A percentile compares a stretch with the other conserved stretches of the same genome.
Conservation (phyloP, 164 flowering plant genomes). For the Kalanchoe fedtschenkoi region DNA sequence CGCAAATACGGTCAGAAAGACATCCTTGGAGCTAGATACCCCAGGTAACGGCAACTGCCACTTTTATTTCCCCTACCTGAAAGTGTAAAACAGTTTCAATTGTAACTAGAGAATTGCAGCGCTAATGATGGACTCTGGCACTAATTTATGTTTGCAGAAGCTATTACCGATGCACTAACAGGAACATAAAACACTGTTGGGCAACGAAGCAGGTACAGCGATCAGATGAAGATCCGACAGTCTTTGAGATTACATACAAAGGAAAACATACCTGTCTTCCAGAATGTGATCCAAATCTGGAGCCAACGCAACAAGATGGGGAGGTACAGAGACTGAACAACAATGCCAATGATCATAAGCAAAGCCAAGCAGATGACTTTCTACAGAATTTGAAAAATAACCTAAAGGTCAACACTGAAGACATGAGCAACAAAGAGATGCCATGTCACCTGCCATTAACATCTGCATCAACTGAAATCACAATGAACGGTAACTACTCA, state of each 20-base stretch:
- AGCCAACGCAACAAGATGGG: slow-evolving; percentile 29
- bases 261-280: slow-evolving; percentile 62
- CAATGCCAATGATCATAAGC: slow-evolving; percentile 8
- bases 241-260: slow-evolving; percentile 66
- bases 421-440: slow-evolving; percentile 22
- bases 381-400: slow-evolving; percentile 16
- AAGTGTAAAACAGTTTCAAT: not conserved
- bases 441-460: slow-evolving; percentile 32
- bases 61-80: not conserved
- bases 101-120: not conserved
- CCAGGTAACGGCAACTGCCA: slow-evolving; percentile 45
- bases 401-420: slow-evolving; percentile 28
- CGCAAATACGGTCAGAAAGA: slow-evolving; percentile 97
- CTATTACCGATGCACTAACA: slow-evolving; percentile 87
- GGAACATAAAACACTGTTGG: slow-evolving; percentile 50
- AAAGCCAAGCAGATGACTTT: slow-evolving; percentile 12
- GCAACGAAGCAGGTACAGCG: slow-evolving; percentile 95
- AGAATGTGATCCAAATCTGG: slow-evolving; percentile 15
- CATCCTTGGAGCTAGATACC: slow-evolving; percentile 72
- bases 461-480: slow-evolving; percentile 19
- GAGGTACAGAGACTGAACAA: slow-evolving; percentile 16
- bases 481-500: not conserved
- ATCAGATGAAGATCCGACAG: slow-evolving; percentile 62
- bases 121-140: not conserved
- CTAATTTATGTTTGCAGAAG: slow-evolving; percentile 50